Evolutionary conservation across 768 basidiomycete species (phyloP), one percentile per base, ranked within the genome.

Genomic region (Boletus huronensis): DNA sequence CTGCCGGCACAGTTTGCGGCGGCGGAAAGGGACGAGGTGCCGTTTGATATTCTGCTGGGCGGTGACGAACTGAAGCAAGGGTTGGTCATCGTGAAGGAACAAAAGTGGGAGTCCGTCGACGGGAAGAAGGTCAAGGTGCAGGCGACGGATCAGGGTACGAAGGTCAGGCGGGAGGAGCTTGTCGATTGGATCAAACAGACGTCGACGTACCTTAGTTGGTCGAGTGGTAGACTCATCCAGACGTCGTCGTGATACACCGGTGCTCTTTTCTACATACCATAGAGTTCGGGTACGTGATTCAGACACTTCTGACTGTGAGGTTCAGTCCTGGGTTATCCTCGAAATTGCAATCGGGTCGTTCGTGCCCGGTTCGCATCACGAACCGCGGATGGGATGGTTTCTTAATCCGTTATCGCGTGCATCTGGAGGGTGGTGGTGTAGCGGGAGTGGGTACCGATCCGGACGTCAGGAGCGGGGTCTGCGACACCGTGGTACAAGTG

Each of bases 11-110:
- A 99, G 65, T 98, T 96, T 67, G 89, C 89, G 21, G 86, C 87
- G 1, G 90, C 89, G 26, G 97, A 97, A 74, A 85, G 77, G 66
- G 95, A 98, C 64, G 87, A 92, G 59, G 91, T 92, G 39, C 96
- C 95, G 0, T 97, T 93, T 71, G 94, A 89, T 2, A 80, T 98
- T 53, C 90, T 98, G 59, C 75, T 98, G n/a, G 95, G 93, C 9
- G 81, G 80, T 1, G 87, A 89, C 53, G 96, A 99, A 74, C 74
- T 93, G 52, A 85, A 84, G 64, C 80, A 82, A 43, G 97, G 96
- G 5, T 73, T 88, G 36, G 93, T 97, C 29, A 82, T 85, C 35
- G 90, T 99, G 53, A 98, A 98, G 75, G 87, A 95, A 70, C 96
- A 98, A 70, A 80, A 73, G 48, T 92, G 90, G 90, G 82, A 88